Evolutionary conservation across 345 rosid genomes (phyloP).

Genomic region (Bruguiera sexangula): DNA sequence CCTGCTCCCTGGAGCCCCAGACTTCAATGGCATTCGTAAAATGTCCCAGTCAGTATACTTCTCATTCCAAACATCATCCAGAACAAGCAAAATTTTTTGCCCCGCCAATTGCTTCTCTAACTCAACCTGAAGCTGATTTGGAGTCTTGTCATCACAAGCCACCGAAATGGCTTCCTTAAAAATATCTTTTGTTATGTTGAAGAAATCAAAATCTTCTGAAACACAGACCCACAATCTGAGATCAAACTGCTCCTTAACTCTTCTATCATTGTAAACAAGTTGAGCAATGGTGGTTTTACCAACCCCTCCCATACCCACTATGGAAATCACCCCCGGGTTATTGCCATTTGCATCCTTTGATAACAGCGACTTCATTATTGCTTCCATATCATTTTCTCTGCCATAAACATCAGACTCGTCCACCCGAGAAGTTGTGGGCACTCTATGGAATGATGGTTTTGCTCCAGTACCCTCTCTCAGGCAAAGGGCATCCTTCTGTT

Average conservation of each 20-base stretch:
- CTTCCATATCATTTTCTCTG: conserved; percentile 23
- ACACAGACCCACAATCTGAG: conserved; percentile 15
- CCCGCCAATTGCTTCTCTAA: not conserved
- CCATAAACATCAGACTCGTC: conserved; percentile 29
- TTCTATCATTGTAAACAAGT: conserved; percentile 9
- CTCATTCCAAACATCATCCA: conserved; percentile 13
- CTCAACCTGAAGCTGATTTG: conserved; percentile 13
- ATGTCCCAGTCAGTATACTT: not conserved
- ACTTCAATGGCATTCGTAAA: not conserved
- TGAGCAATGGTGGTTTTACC: conserved; percentile 19
- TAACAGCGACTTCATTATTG: conserved; percentile 7
- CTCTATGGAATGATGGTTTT: conserved; percentile 4
- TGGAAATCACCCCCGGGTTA: conserved; percentile 18
- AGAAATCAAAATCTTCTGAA: conserved; percentile 8
- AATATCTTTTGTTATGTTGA: conserved; percentile 3
- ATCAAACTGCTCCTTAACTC: not conserved
- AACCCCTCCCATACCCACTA: conserved; percentile 23
- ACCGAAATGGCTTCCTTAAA: not conserved
- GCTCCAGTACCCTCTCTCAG: conserved; percentile 11
- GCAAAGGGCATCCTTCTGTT: conserved; percentile 22
- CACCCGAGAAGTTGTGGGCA: conserved; percentile 22
- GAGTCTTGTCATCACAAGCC: not conserved
- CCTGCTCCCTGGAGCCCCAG: conserved; percentile 2
- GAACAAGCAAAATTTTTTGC: conserved; percentile 7
- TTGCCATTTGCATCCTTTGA: not conserved